Evolutionary conservation across 805 yeast genomes (phyloP), one percentile per base, ranked within the genome.

Genomic region (Hanseniaspora occidentalis): DNA sequence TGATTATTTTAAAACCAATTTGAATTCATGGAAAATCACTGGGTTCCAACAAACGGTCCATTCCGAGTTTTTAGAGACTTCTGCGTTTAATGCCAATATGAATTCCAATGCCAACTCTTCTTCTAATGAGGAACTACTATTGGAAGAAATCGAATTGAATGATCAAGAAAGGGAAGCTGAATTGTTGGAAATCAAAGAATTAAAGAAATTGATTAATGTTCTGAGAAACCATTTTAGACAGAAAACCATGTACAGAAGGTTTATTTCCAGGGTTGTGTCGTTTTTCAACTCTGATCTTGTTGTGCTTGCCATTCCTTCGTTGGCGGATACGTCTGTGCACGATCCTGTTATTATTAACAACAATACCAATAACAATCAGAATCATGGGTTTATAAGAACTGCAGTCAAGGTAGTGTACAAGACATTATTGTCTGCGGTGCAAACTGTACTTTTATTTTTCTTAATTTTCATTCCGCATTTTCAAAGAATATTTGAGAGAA

Each of bases 381-480:
- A 25, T 25, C 14, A 25, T 25, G 29, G n/a, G n/a, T n/a, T n/a
- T n/a, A n/a, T n/a, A n/a, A n/a, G n/a, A n/a, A n/a, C n/a, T n/a
- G n/a, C n/a, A 23, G 10, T 23, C 10, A 14, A n/a, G 17, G 4
- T 14, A n/a, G 8, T 29, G 4, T 4, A n/a, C 3, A 29, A 29
- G 18, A 14, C 18, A 29, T n/a, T 29, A n/a, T 5, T 29, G 18
- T 9, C 8, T 3, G 16, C 16, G 6, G 3, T 29, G 4, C 33
- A 29, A 29, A 29, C 13, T 18, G 9, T 6, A n/a, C 3, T 14
- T 5, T 29, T 29, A 14, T 29, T 29, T 14, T 16, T 29, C 13
- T 29, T 29, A 4, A 38, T 54, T 16, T 38, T 55, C 10, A 7
- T 53, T 2, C 61, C 61, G 16, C 43, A 37, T 14, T 45, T 42